These are phyloP conservation scores for Ambrosia hybrid DNA, from an alignment of 140 eudicot genomes.

Conservation along the genomic window DNA sequence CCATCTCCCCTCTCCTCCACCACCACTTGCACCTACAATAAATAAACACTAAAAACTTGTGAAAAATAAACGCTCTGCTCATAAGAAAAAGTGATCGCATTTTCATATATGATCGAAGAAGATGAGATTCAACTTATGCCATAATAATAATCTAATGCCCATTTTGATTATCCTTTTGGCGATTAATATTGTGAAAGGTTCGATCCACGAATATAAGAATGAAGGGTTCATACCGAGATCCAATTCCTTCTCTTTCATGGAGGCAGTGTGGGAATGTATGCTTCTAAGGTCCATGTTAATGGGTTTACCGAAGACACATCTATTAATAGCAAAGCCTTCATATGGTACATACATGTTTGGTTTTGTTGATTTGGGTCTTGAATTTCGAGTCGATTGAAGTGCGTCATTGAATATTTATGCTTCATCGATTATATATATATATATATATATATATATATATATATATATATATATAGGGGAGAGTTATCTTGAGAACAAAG, in stretches of 20 bases:
- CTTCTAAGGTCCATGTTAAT: conserved; percentile 48
- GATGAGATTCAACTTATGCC: conserved; percentile 26
- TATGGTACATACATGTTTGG: conserved; percentile 34
- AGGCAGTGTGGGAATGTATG: conserved; percentile 89
- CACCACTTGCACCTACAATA: too few relatives aligned
- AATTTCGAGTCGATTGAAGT: too few relatives aligned
- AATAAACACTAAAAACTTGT: too few relatives aligned
- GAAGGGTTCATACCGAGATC: conserved; percentile 69
- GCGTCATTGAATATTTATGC: too few relatives aligned
- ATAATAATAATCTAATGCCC: neutral
- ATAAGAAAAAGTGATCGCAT: neutral
- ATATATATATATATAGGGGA: too few relatives aligned
- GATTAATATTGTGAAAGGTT: conserved; percentile 35
- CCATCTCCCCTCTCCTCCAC: too few relatives aligned
- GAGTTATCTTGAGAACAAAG: too few relatives aligned
- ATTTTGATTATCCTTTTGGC: conserved; percentile 13
- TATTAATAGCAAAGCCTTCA: conserved; percentile 62
- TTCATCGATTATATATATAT: too few relatives aligned
- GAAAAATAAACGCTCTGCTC: too few relatives aligned
- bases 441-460: too few relatives aligned
- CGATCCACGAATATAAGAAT: conserved; percentile 82
- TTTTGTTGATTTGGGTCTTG: neutral
- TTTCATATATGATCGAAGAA: conserved; percentile 14
- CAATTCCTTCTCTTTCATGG: conserved; percentile 87
- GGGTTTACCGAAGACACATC: conserved; percentile 48